Evolutionary conservation across 257 asterid species (phyloP), one percentile per base, ranked within the genome.

Genomic region (Solanum medicagineum): DNA sequence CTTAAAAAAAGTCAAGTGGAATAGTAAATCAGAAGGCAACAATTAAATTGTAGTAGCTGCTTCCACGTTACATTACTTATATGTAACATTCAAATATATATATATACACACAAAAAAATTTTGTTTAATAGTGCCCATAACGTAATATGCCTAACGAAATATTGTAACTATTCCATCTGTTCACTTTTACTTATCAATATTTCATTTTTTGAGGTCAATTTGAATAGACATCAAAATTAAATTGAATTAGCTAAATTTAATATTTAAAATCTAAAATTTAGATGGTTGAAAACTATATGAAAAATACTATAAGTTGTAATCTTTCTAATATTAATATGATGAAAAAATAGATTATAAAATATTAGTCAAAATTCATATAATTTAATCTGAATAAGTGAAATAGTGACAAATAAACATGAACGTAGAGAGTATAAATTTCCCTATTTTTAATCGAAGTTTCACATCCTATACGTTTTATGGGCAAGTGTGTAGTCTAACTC

Each of bases 371-470:
- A 29, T 29, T 29, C 3, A 29, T 32, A 32, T 32, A 32, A 32
- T 32, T 32, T 32, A 32, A 3, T 32, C 0, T 32, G 4, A 32
- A 32, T 32, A 32, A 32, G 4, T 32, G 4, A 32, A 32, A 32
- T 32, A 32, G 3, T 32, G 1, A 32, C 0, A 29, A 29, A 2
- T 32, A 32, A 32, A 26, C 29, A 2, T 26, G 29, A 26, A 26
- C 2, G 29, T 0, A 26, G 2, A 1, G 0, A 2, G 36, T 32
- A 32, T 8, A 68, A 8, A 0, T 32, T 32, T 8, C 2, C 36
- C 3, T 1, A 4, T 0, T 29, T 15, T 29, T 3, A 66, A 66
- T 3, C 2, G 1, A 7, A 1, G 0, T 7, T 26, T 0, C 66
- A 9, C 29, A 14, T 62, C 11, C 7, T n/a, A 10, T 62, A 10